Conservation (phyloP, 1,284 basidiomycete genomes). For the Amylostereum chailletii region DNA sequence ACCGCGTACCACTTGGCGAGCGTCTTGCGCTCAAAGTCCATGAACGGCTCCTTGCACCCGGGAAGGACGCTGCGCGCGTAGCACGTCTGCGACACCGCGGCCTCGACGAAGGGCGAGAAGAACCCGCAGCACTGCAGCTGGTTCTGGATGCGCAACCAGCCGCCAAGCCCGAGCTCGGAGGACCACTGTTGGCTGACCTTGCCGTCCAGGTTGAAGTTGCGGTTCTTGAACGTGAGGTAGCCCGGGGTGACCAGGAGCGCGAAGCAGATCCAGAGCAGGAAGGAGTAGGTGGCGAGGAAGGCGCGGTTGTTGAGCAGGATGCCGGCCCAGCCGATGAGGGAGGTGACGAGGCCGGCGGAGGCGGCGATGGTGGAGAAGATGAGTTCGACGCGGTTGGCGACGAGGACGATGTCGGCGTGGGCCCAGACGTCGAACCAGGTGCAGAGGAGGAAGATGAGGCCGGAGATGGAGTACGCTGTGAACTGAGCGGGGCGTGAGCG, state of each 20-base stretch:
- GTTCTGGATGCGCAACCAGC: conserved; percentile 47
- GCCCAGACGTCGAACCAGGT: conserved; percentile 56
- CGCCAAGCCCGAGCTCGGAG: conserved; percentile 34
- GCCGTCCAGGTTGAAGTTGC: conserved; percentile 56
- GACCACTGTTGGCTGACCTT: conserved; percentile 57
- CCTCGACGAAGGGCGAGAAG: conserved; percentile 51
- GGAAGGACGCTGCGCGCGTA: conserved; percentile 46
- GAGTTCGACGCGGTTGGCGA: conserved; percentile 45
- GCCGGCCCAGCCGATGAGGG: conserved; percentile 52
- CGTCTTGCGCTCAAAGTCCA: conserved; percentile 38
- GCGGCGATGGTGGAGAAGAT: conserved; percentile 50
- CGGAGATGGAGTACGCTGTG: conserved; percentile 38
- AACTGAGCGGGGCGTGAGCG: conserved; percentile 25
- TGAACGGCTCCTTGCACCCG: conserved; percentile 49
- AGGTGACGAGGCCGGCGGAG: conserved; percentile 39
- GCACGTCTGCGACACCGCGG: conserved; percentile 46
- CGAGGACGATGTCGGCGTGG: conserved; percentile 47
- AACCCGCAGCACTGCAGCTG: conserved; percentile 54
- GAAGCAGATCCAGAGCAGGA: conserved; percentile 51
- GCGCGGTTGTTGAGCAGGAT: conserved; percentile 58
- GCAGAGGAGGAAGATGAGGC: conserved; percentile 42
- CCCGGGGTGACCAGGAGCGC: conserved; percentile 51
- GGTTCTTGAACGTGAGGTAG: conserved; percentile 53
- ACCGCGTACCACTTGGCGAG: conserved; percentile 47
- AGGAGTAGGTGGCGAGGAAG: conserved; percentile 51